Conservation (phyloP, 2,329 filamentous ascomycete genomes). For the Podosphaera fusca region DNA sequence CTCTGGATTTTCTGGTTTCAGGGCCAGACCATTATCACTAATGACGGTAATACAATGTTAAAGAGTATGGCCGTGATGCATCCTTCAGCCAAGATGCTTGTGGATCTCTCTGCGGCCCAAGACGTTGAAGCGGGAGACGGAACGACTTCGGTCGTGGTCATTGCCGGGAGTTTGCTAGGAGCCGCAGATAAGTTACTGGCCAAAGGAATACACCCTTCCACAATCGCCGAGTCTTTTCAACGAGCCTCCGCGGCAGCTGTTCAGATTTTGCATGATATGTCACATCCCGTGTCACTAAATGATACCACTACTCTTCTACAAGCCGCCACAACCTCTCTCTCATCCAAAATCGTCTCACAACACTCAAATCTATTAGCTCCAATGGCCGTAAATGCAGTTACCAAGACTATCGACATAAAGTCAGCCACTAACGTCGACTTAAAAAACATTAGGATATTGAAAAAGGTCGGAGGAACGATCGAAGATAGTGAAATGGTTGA, state of each 20-base stretch:
- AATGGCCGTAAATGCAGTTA: conserved; percentile 92
- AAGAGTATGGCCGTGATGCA: conserved; percentile 99
- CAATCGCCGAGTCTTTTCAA: conserved; percentile 96
- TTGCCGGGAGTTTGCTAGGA: conserved; percentile 81
- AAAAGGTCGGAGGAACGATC: conserved; percentile 94
- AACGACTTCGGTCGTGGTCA: conserved; percentile 93
- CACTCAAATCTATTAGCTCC: conserved; percentile 87
- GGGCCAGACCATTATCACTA: conserved; percentile 95
- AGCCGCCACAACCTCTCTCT: conserved; percentile 88
- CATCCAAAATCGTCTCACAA: conserved; percentile 95
- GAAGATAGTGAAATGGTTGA: conserved; percentile 96
- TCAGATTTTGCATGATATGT: conserved; percentile 81
- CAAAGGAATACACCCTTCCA: conserved; percentile 91
- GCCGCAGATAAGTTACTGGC: conserved; percentile 74
- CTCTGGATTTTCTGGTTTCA: conserved; percentile 27
- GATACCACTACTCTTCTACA: conserved; percentile 83
- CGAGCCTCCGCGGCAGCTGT: conserved; percentile 78
- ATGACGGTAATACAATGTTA: conserved; percentile 98
- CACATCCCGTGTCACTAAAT: conserved; percentile 68
- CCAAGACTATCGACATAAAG: conserved; percentile 87
- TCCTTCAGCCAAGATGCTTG: conserved; percentile 97
- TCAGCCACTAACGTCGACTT: conserved; percentile 92
- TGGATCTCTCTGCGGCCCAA: conserved; percentile 88
- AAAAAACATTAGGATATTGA: conserved; percentile 87
- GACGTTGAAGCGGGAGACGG: conserved; percentile 97